These are phyloP conservation scores for Ramaria sp. DNA, from an alignment of 768 basidiomycete genomes.

Conservation along the genomic window DNA sequence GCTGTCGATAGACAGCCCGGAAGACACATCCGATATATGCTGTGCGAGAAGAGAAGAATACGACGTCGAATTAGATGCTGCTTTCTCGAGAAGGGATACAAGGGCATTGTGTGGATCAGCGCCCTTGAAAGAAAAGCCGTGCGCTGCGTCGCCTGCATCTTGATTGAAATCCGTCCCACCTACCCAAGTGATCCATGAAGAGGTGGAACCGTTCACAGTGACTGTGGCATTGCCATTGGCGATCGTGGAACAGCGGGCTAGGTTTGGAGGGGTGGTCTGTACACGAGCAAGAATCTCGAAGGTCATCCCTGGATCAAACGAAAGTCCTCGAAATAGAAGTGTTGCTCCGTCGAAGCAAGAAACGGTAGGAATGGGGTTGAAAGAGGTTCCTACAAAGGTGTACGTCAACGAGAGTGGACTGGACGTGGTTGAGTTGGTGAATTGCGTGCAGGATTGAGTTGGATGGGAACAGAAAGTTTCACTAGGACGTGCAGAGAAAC, in stretches of 20 bases:
- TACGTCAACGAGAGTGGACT: not conserved
- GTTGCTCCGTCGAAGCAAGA: constrained; percentile 50
- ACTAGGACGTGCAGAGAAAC: constrained; percentile 15
- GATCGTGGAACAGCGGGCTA: constrained; percentile 21
- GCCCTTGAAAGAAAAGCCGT: constrained; percentile 53
- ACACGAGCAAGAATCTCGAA: constrained; percentile 56
- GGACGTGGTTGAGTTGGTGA: constrained; percentile 27
- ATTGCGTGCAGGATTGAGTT: constrained; percentile 49
- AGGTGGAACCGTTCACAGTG: constrained; percentile 27
- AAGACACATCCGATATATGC: constrained; percentile 43
- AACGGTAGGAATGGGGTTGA: constrained; percentile 36
- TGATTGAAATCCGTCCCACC: constrained; percentile 65
- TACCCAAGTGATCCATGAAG: constrained; percentile 61
- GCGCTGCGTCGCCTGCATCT: constrained; percentile 44
- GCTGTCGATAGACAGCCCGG: constrained; percentile 21
- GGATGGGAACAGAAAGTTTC: constrained; percentile 63
- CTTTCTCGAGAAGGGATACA: constrained; percentile 23
- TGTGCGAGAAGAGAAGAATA: constrained; percentile 33
- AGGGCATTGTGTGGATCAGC: constrained; percentile 45
- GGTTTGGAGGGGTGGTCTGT: constrained; percentile 17
- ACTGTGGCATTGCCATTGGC: constrained; percentile 29
- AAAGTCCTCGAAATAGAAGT: constrained; percentile 38
- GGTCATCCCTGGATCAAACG: constrained; percentile 43
- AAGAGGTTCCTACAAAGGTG: not conserved
- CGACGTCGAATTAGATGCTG: constrained; percentile 12